Evolutionary conservation across 1,284 basidiomycete species (phyloP).

Genomic region (Kalmanozyma brasiliensis): DNA sequence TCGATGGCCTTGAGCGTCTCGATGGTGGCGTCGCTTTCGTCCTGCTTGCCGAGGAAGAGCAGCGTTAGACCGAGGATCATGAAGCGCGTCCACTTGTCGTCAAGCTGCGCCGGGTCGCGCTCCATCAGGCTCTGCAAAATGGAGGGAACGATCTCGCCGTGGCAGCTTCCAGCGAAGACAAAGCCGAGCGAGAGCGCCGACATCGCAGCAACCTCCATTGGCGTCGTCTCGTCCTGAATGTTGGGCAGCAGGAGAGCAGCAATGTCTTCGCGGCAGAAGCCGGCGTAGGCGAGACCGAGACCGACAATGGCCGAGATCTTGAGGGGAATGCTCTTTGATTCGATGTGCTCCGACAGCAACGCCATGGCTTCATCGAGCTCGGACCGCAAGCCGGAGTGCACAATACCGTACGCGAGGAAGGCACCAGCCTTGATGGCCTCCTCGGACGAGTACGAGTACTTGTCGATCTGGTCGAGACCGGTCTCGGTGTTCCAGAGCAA

Average conservation of each 20-base stretch:
- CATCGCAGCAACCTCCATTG: slow-evolving; percentile 90
- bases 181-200: slow-evolving; percentile 91
- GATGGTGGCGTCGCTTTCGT: slow-evolving; percentile 88
- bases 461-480: slow-evolving; percentile 94
- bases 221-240: slow-evolving; percentile 68
- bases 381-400: slow-evolving; percentile 88
- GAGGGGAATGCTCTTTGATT: slow-evolving; percentile 84
- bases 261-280: slow-evolving; percentile 88
- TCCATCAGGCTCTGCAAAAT: slow-evolving; percentile 92
- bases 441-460: slow-evolving; percentile 95
- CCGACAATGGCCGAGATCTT: slow-evolving; percentile 84
- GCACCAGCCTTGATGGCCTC: slow-evolving; percentile 98
- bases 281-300: slow-evolving; percentile 87
- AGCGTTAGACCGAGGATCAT: slow-evolving; percentile 89
- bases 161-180: slow-evolving; percentile 92
- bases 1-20: slow-evolving; percentile 95
- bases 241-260: slow-evolving; percentile 61
- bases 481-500: slow-evolving; percentile 96
- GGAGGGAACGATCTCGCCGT: slow-evolving; percentile 89
- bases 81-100: slow-evolving; percentile 87
- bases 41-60: slow-evolving; percentile 78
- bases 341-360: slow-evolving; percentile 88
- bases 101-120: slow-evolving; percentile 61
- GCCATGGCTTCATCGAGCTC: slow-evolving; percentile 94
- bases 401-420: slow-evolving; percentile 90